Evolutionary conservation across 257 asterid genomes (phyloP).

Genomic region (Verbascum thapsus): DNA sequence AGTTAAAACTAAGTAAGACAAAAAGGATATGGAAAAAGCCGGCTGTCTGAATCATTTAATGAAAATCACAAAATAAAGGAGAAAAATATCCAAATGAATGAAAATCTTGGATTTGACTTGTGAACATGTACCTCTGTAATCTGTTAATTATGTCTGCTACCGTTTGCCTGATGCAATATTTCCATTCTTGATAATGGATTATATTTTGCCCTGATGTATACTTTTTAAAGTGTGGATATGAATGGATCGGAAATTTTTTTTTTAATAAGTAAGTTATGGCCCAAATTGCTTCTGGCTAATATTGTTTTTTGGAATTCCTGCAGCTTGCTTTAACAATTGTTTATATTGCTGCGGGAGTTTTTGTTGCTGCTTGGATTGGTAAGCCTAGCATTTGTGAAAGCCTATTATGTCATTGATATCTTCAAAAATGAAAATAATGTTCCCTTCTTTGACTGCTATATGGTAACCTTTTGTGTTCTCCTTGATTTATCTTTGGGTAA

Average conservation of each 20-base stretch:
- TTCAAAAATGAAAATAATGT: constrained; percentile 1
- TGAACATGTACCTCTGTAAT: background rate
- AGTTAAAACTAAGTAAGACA: too few species aligned
- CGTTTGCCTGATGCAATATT: too few species aligned
- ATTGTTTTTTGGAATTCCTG: constrained; percentile 40
- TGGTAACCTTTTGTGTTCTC: constrained; percentile 21
- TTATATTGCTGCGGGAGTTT: constrained; percentile 89
- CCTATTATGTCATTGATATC: constrained; percentile 24
- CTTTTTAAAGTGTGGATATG: constrained; percentile 6
- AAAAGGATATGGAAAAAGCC: too few species aligned
- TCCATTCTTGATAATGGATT: too few species aligned
- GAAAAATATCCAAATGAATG: background rate
- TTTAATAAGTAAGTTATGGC: constrained; percentile 16
- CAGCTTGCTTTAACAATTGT: constrained; percentile 90
- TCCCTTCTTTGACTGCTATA: constrained; percentile 18
- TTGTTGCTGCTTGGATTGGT: constrained; percentile 99
- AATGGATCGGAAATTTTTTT: constrained; percentile 7
- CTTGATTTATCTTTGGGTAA: constrained; percentile 29
- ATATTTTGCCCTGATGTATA: too few species aligned
- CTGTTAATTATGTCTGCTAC: background rate
- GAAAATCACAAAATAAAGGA: background rate
- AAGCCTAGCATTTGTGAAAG: constrained; percentile 35
- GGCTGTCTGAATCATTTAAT: too few species aligned
- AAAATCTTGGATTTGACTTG: background rate
- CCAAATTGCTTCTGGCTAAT: constrained; percentile 34